Percentiles rank a stretch among this genome's conserved stretches.
phyloP scores from a whole-genome alignment of 306 rosid species.

The Oxytropis ochrocephala region DNA sequence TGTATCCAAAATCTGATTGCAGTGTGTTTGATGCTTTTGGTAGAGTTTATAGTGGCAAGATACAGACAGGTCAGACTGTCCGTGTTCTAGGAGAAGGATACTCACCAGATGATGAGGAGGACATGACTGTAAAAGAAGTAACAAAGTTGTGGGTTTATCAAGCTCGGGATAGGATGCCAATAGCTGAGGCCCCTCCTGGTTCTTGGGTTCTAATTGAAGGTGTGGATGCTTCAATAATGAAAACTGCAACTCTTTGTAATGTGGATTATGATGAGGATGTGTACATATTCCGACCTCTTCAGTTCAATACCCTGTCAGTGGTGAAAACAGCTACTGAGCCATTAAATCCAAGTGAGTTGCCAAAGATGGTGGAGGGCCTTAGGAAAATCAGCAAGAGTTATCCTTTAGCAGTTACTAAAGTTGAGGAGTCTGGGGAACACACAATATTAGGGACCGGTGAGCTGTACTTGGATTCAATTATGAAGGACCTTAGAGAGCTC shows the following conservation, averaged over 20 bases:
- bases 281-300: slow-evolving; percentile 89
- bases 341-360: slow-evolving; percentile 93
- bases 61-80: slow-evolving; percentile 90
- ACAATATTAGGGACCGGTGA: slow-evolving; percentile 95
- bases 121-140: slow-evolving; percentile 93
- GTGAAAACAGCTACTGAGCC: slow-evolving; percentile 99
- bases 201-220: slow-evolving; percentile 98
- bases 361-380: slow-evolving; percentile 99
- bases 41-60: slow-evolving; percentile 90
- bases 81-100: slow-evolving; percentile 97
- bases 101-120: slow-evolving; percentile 98
- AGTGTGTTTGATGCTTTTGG: slow-evolving; percentile 98
- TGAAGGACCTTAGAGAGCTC: slow-evolving; percentile 98
- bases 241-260: slow-evolving; percentile 88
- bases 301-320: slow-evolving; percentile 89
- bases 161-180: slow-evolving; percentile 91
- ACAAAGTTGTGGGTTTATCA: slow-evolving; percentile 95
- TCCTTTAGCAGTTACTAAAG: slow-evolving; percentile 95
- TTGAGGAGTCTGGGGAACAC: slow-evolving; percentile 99
- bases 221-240: slow-evolving; percentile 98
- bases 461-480: slow-evolving; percentile 95
- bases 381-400: slow-evolving; percentile 98
- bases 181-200: slow-evolving; percentile 96
- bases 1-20: slow-evolving; percentile 96
- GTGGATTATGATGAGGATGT: slow-evolving; percentile 80